These are phyloP conservation scores for Cladophialophora chaetospira DNA, from an alignment of 2,329 filamentous ascomycete species.

Conservation along the genomic window DNA sequence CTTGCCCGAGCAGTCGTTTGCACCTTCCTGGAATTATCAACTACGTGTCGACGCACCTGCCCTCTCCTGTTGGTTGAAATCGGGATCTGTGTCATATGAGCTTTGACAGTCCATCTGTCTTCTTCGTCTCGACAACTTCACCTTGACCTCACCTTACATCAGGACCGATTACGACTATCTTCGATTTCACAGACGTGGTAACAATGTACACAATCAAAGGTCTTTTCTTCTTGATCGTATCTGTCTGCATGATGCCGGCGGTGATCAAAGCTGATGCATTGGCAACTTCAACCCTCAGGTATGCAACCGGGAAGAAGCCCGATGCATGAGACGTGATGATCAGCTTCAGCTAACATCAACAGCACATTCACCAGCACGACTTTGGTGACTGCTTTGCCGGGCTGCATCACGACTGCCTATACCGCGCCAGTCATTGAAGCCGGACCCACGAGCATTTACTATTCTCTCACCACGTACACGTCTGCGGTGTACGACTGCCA, in stretches of 20 bases:
- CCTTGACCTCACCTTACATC: no score
- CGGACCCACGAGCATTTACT: slow-evolving; percentile 26
- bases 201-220: neutral
- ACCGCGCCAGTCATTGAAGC: slow-evolving; percentile 23
- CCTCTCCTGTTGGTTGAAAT: no score
- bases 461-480: slow-evolving; percentile 38
- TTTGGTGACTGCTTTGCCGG: neutral
- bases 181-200: neutral
- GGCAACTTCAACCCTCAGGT: neutral
- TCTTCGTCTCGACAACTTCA: no score
- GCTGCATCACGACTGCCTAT: slow-evolving; percentile 23
- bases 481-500: slow-evolving; percentile 23
- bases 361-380: neutral
- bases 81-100: no score
- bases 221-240: neutral
- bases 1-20: neutral
- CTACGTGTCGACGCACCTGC: no score
- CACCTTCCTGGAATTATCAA: neutral
- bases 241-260: neutral
- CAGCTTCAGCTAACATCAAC: neutral
- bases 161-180: no score
- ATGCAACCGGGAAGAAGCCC: neutral
- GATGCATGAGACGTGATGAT: neutral
- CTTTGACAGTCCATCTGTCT: no score
- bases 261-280: neutral